phyloP scores from a whole-genome alignment of 83 land plant species.

The Picea abies region DNA sequence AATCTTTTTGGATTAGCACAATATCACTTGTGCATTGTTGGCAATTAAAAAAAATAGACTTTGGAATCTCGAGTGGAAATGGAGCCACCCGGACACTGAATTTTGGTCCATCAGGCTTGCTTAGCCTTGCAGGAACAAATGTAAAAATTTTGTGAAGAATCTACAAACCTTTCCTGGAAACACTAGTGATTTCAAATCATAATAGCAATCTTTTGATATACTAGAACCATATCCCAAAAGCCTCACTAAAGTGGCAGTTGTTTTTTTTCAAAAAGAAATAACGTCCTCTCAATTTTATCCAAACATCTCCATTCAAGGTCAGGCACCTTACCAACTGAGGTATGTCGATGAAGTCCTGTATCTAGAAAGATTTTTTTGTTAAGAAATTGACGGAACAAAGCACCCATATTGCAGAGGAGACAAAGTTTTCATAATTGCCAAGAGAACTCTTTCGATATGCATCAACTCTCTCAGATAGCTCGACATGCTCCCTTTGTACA shows the following conservation, averaged over 20 bases:
- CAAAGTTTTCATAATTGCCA: constrained; percentile 5
- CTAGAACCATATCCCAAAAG: constrained; percentile 29
- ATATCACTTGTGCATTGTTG: too few species aligned
- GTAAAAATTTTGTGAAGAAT: neutral
- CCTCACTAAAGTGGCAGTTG: constrained; percentile 24
- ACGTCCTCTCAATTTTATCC: neutral
- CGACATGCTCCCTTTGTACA: constrained; percentile 34
- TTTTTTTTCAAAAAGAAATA: constrained; percentile 39
- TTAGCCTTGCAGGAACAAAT: too few species aligned
- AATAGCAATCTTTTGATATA: constrained; percentile 15
- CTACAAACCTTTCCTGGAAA: constrained; percentile 1
- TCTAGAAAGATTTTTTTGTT: neutral
- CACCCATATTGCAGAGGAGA: neutral
- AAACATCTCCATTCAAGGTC: constrained; percentile 5
- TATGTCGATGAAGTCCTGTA: constrained; percentile 9
- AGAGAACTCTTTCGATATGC: constrained; percentile 15
- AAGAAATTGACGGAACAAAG: constrained; percentile 6
- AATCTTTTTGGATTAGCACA: too few species aligned
- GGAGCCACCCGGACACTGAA: constrained; percentile 51
- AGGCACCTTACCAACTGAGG: neutral
- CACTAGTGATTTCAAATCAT: neutral
- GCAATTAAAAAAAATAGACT: constrained; percentile 55
- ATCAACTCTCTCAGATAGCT: constrained; percentile 12
- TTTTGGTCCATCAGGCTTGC: constrained; percentile 34
- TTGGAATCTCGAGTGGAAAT: constrained; percentile 44